Evolutionary conservation across 164 flowering plant species (phyloP), one percentile per base, ranked within the genome.

Genomic region (Piper longum): DNA sequence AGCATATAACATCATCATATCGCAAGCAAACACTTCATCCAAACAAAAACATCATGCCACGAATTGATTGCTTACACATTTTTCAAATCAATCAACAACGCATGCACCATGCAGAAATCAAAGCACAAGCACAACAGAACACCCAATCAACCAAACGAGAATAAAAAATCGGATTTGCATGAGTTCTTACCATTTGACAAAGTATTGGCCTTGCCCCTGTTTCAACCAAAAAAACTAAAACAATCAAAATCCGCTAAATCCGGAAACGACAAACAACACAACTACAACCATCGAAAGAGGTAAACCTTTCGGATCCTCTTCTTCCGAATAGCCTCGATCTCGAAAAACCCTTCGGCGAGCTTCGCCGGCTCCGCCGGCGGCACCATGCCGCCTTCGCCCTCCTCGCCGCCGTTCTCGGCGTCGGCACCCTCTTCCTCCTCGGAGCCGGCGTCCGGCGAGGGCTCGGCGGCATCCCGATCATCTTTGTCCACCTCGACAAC

Each of bases 261-360:
- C 26, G 43, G 39, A 42, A 9, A 17, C 6, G 51, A 54, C 16
- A 41, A 41, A 41, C 43, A 60, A 41, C 7, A 8, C 19, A 5
- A 5, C 48, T 5, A 44, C 6, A 12, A 16, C 36, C 36, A 56
- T 51, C 16, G 51, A n/a, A 44, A 2, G 9, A 5, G 4, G 36
- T 26, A 26, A 62, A 92, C 98, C 96, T 87, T 93, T 44, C 92
- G 82, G 18, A 82, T 74, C 71, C 97, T 77, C 66, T 77, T 87
- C 43, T 80, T 79, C 2, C 96, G 78, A 17, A 93, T 80, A 52
- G 84, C 87, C 73, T 93, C 97, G 42, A 93, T 83, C 71, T 93
- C 99, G 58, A 77, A 93, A 69, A 70, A 93, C 14, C 96, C 97
- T 6, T 93, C 97, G 42, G 75, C 99, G 18, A 93, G 92, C 74